Evolutionary conservation across 495 filamentous ascomycete genomes (phyloP).

Genomic region (Neurospora sp.): DNA sequence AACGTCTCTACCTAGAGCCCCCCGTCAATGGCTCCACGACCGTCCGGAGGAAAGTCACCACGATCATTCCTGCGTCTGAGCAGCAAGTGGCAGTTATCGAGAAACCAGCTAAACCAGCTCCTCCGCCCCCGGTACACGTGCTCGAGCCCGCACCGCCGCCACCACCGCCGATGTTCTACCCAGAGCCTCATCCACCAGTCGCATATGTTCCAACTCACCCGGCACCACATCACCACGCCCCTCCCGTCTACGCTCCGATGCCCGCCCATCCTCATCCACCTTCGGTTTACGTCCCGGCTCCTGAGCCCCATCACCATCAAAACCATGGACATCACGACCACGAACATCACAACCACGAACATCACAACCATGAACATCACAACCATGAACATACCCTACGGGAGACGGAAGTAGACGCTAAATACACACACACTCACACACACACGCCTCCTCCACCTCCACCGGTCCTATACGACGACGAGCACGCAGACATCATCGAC

Average conservation of each 20-base stretch:
- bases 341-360: constrained; percentile 12
- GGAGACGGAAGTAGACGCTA: not conserved
- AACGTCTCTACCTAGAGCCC: constrained; percentile 37
- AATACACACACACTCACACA: not conserved
- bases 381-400: not conserved
- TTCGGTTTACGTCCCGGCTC: constrained; percentile 11
- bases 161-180: not conserved
- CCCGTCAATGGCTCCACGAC: constrained; percentile 26
- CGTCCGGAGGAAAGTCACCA: constrained; percentile 32
- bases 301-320: constrained; percentile 15
- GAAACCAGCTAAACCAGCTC: not conserved
- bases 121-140: not conserved
- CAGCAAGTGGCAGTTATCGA: not conserved
- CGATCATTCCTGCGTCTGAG: constrained; percentile 26
- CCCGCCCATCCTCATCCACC: constrained; percentile 13
- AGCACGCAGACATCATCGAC: constrained; percentile 33
- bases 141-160: not conserved
- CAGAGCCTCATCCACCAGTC: not conserved
- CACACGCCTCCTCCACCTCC: constrained; percentile 16
- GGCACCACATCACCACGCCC: not conserved
- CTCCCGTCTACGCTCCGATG: not conserved
- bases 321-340: constrained; percentile 5
- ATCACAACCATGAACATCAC: constrained; percentile 4
- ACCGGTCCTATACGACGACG: constrained; percentile 12
- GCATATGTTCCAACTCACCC: not conserved